Evolutionary conservation across 1,284 basidiomycete species (phyloP), one percentile per base, ranked within the genome.

Genomic region (Leccinum subrobustum): DNA sequence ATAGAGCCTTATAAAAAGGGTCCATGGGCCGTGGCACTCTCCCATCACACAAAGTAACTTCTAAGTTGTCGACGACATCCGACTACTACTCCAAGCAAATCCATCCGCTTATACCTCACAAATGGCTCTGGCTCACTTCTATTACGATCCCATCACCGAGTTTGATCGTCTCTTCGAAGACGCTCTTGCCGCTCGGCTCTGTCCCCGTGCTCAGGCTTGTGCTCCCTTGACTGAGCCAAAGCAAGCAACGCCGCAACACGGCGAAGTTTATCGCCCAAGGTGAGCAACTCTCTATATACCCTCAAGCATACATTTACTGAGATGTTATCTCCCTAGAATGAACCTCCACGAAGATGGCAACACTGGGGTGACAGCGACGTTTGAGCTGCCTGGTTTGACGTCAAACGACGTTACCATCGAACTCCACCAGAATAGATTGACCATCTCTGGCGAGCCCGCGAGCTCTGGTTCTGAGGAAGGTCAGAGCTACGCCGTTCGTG

Each of bases 1-100:
- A 23, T 12, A 0, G 11, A 35, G 18, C 8, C n/a, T 35, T 65
- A 68, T 64, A 68, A 57, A 66, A 68, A 14, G 12, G 23, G 35
- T 4, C 3, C 16, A 23, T 54, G 18, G 11, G 14, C 12, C 11
- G 25, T 3, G 2, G 11, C 2, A 6, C 48, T 25, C 20, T 12
- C 8, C 0, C 48, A 50, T 50, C 23, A 25, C 27, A 27, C 27
- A 6, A 7, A 9, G 39, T 18, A n/a, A 27, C n/a, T 39, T 37
- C 4, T 1, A 16, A 27, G 14, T 25, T 6, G 3, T 56, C 29
- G 2, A 61, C 58, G 1, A 56, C n/a, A 60, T 59, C 35, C 14
- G 1, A 23, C 42, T 23, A 3, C 5, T 62, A 3, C 6, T 62
- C 20, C 23, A 16, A 61, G 3, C 23, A 27, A 4, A n/a, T 33